These are phyloP conservation scores for Malus hybrid DNA, from an alignment of 331 rosid species.

Conservation along the genomic window DNA sequence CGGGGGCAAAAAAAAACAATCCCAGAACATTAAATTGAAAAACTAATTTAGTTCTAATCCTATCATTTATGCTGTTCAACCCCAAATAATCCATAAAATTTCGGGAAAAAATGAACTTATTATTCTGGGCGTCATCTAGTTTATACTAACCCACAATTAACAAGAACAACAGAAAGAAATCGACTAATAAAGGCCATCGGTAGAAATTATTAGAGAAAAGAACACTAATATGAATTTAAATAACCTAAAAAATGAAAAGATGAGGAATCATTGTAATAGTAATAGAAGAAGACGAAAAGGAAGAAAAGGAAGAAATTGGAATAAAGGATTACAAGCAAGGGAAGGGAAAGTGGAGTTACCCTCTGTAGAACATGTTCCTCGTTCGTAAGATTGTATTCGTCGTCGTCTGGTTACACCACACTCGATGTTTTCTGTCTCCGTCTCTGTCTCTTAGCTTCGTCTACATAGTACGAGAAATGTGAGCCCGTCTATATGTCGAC, in stretches of 20 bases:
- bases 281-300: background rate
- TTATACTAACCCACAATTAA: background rate
- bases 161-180: background rate
- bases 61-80: background rate
- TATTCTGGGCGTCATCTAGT: background rate
- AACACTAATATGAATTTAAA: background rate
- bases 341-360: background rate
- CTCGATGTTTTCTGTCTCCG: background rate
- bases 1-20: background rate
- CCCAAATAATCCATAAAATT: background rate
- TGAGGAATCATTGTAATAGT: background rate
- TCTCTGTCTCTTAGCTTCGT: background rate
- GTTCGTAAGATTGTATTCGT: background rate
- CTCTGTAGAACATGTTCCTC: constrained; percentile 24
- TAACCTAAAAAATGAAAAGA: background rate
- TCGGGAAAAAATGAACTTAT: background rate
- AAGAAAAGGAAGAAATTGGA: background rate
- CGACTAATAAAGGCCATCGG: background rate
- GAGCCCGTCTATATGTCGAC: no score
- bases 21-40: background rate
- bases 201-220: background rate
- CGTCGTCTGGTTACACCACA: background rate
- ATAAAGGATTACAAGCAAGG: background rate
- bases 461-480: no score
- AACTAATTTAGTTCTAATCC: background rate